A percentile compares a stretch with the other conserved stretches of the same genome.
phyloP scores from a whole-genome alignment of 129 eudicot species.

The Tanacetum coccineum region DNA sequence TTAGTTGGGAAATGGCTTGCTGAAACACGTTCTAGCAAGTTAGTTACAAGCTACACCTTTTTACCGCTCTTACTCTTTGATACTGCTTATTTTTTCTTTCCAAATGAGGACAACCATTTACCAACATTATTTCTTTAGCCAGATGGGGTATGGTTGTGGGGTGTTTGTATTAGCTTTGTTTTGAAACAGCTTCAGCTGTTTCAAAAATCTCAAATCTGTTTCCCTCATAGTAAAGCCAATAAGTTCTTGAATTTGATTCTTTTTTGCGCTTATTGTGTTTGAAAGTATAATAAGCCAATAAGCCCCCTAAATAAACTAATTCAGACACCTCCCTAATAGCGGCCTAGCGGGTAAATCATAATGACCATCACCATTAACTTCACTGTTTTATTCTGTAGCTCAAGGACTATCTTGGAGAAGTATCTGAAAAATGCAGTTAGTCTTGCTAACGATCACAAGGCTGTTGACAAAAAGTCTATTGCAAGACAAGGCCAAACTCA shows the following conservation, averaged over 20 bases:
- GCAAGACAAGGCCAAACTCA: conserved; percentile 74
- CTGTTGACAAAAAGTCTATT: conserved; percentile 45
- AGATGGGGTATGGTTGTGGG: too few relatives aligned
- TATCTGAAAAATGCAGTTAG: conserved; percentile 84
- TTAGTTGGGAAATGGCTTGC: conserved; percentile 98
- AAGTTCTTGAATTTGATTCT: too few relatives aligned
- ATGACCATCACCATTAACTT: conserved; percentile 4
- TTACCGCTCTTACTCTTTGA: background rate
- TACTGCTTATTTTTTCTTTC: background rate
- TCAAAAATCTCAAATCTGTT: too few relatives aligned
- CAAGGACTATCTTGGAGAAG: conserved; percentile 89
- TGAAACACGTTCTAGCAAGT: conserved; percentile 98
- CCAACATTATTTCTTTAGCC: background rate
- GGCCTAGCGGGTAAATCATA: background rate
- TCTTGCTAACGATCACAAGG: conserved; percentile 52
- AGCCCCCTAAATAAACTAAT: too few relatives aligned
- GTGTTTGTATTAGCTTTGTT: too few relatives aligned
- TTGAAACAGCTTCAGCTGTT: too few relatives aligned
- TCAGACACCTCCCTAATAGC: background rate
- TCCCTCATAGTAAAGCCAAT: too few relatives aligned
- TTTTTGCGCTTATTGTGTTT: too few relatives aligned
- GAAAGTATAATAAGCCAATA: too few relatives aligned
- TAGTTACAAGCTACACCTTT: conserved; percentile 31
- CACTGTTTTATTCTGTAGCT: conserved; percentile 49
- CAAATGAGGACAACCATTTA: background rate